Base-by-base conservation (phyloP, 2,329 filamentous ascomycete species). In the Pseudogymnoascus sp. region DNA sequence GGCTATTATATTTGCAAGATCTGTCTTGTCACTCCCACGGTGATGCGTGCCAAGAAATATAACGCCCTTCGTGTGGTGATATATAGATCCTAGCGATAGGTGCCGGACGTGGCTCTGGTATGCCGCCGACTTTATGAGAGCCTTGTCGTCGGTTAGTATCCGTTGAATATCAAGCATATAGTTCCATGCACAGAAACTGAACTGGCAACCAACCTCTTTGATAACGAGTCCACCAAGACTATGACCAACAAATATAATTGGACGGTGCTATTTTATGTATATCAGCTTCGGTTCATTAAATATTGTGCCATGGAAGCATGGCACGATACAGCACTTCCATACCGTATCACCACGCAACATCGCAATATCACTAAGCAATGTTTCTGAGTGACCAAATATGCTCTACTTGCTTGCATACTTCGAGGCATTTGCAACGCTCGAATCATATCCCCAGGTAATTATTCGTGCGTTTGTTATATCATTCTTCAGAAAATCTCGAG, bases 401-500 rank as follows among this genome's bases (percentile, higher is more conserved):
- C 16, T 43, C 39, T 43, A 16, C 10, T 43, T 43, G 16, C 39
- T 43, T 43, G 39, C 39, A 43, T 43, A 43, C 8, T 43, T 43
- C 10, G 16, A 21, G 16, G 39, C 39, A 43, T 43, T 43, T 11
- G 39, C 39, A 43, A 43, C 39, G 4, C 39, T 16, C 1, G 39
- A 43, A 2, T 43, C 39, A 43, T 43, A 43, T 10, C 39, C 39
- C 39, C 39, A 43, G 16, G 54, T 43, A 39, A 62, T 62, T n/a
- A 64, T 64, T 48, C 63, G 31, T 14, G 39, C 41, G 25, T 64
- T 61, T 19, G 54, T 36, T 1, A 62, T 16, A 61, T 64, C 63
- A 5, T 62, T 39, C 21, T 41, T 23, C 5, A 64, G 54, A 14
- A 64, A 25, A 28, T 64, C 63, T 37, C 63, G 25, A 8, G 63